Conservation (phyloP, 139 green algal genomes). For the Asterochloris sp. region DNA sequence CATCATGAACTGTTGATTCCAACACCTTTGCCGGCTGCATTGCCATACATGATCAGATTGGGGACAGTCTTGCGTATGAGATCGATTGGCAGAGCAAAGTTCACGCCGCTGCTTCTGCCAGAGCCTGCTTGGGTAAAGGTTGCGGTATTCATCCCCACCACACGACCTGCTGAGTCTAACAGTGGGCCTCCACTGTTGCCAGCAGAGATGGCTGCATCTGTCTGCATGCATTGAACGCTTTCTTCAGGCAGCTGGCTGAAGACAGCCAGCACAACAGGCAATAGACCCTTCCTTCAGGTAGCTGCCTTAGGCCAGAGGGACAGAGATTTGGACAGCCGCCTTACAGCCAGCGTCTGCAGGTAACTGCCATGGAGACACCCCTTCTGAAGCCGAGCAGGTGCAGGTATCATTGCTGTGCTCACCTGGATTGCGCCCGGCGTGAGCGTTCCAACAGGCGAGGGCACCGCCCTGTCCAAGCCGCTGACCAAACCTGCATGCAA, state of each 20-base stretch:
- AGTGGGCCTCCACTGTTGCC: slow-evolving; percentile 79
- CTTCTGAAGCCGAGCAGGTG: neutral
- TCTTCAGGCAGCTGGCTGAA: neutral
- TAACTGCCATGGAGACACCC: neutral
- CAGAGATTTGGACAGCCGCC: no score
- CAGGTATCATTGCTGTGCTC: neutral
- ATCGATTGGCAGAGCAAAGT: slow-evolving; percentile 69
- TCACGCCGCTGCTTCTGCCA: slow-evolving; percentile 58
- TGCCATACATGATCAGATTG: slow-evolving; percentile 69
- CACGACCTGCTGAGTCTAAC: slow-evolving; percentile 61
- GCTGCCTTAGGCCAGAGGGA: no score
- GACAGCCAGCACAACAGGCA: neutral
- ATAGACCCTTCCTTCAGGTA: neutral
- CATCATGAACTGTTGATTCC: neutral
- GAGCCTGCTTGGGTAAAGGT: slow-evolving; percentile 51
- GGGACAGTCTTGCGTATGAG: slow-evolving; percentile 53
- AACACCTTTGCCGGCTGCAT: slow-evolving; percentile 36
- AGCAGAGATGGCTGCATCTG: slow-evolving; percentile 77
- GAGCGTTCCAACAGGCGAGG: slow-evolving; percentile 51
- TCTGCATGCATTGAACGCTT: slow-evolving; percentile 42
- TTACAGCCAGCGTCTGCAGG: no score
- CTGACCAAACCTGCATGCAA: slow-evolving; percentile 38
- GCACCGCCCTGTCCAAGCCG: slow-evolving; percentile 60
- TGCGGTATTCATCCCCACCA: slow-evolving; percentile 76
- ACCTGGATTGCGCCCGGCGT: slow-evolving; percentile 78